Base-by-base conservation (phyloP, 208 protist genomes). In the Endotrypanum monterogeii region DNA sequence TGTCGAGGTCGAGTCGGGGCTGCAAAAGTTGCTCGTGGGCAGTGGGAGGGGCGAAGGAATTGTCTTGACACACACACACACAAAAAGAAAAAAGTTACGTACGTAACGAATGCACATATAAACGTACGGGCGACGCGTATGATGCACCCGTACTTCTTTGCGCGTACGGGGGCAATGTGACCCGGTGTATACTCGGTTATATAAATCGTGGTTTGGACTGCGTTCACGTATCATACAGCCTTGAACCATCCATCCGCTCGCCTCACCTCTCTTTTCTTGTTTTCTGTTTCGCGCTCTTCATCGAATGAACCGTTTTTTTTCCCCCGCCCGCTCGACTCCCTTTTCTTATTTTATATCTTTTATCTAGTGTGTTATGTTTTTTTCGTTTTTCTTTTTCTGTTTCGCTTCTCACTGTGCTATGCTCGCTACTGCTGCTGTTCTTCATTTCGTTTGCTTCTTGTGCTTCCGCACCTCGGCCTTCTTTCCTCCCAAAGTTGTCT, bases 341-440 rank as follows among this genome's bases (percentile, higher is more conserved):
- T 72, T 48, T 72, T 72, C 23, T 56, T 60, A 54, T 54, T 11
- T 54, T 54, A 54, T n/a, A 20, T 54, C 23, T 54, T 20, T 54
- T 54, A 11, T 54, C 23, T 23, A n/a, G 23, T 11, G 52, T 20
- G 16, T 56, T 6, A 9, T 12, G 52, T 12, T 56, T 6, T 56
- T 56, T 25, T 12, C 18, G 16, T 28, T 25, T 56, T 56, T 30
- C 16, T 25, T 25, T 56, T 6, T 23, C 52, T 37, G 0, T 37
- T 7, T 44, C 37, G 3, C 41, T 30, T 50, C n/a, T 48, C 62
- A 67, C 39, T 16, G 39, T 20, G 30, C 35, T 62, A 32, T 30
- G 25, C 54, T n/a, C 39, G 16, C 20, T 35, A 9, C 23, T 30
- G 41, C 35, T 41, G 5, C 25, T 20, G 23, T 18, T 62, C n/a